Conservation (phyloP, 805 yeast genomes). For the Saturnispora zaruensis region DNA sequence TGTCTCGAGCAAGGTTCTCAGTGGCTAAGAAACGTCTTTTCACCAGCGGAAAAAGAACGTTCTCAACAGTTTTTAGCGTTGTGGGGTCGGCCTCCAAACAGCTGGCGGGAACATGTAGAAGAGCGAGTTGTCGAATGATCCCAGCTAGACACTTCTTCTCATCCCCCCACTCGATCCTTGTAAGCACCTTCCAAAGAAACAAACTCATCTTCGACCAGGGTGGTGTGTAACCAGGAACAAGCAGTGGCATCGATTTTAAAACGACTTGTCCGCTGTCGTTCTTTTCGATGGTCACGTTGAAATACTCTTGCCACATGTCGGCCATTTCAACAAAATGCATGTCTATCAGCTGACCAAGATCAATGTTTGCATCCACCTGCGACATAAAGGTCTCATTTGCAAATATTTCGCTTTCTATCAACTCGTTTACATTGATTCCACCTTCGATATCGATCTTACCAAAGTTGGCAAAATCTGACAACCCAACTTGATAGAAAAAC, state of each 20-base stretch:
- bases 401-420: constrained; percentile 32
- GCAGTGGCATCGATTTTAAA: constrained; percentile 54
- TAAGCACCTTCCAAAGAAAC: constrained; percentile 55
- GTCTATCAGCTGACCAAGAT: constrained; percentile 11
- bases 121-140: constrained; percentile 58
- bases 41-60: constrained; percentile 54
- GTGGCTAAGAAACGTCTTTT: constrained; percentile 62
- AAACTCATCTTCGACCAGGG: constrained; percentile 53
- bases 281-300: constrained; percentile 39
- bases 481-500: constrained; percentile 72
- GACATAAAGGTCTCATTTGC: constrained; percentile 15
- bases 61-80: constrained; percentile 35
- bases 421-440: constrained; percentile 27
- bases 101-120: constrained; percentile 42
- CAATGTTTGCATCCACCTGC: background rate
- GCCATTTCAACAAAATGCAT: constrained; percentile 36
- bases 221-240: constrained; percentile 59
- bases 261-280: constrained; percentile 28
- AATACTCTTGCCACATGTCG: constrained; percentile 79
- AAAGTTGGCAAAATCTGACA: constrained; percentile 73
- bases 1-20: constrained; percentile 37
- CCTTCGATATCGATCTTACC: constrained; percentile 44
- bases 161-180: constrained; percentile 51
- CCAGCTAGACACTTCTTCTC: constrained; percentile 65
- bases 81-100: constrained; percentile 14